A percentile compares a stretch with the other conserved stretches of the same genome.
These are phyloP conservation scores for Phaeodactylum tricornutum DNA, from an alignment of 108 stramenopile species.

Conservation along the genomic window DNA sequence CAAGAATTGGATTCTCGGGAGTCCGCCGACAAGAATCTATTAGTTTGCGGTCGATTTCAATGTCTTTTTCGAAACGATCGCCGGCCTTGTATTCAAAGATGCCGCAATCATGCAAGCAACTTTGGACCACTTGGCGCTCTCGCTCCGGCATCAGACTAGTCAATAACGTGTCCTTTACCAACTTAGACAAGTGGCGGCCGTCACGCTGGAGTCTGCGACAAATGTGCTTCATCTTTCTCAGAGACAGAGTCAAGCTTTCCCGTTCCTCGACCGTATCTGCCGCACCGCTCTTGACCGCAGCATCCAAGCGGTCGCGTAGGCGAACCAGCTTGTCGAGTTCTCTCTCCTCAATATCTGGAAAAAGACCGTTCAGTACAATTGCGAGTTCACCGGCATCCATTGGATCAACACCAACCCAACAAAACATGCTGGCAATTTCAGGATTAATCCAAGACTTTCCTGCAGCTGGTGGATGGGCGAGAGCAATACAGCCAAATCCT, in stretches of 20 bases:
- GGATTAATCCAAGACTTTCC: slow-evolving; percentile 42
- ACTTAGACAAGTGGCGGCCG: slow-evolving; percentile 9
- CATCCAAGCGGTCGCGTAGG: slow-evolving; percentile 24
- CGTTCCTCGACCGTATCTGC: slow-evolving; percentile 35
- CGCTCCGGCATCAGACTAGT: slow-evolving; percentile 34
- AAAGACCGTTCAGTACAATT: slow-evolving; percentile 18
- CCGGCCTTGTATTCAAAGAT: slow-evolving; percentile 6
- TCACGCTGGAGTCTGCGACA: slow-evolving; percentile 26
- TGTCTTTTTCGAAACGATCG: not conserved
- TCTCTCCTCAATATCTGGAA: slow-evolving; percentile 13
- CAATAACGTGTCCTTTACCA: slow-evolving; percentile 27
- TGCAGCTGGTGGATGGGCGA: not conserved
- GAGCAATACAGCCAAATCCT: slow-evolving; percentile 6
- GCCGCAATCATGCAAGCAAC: slow-evolving; percentile 20
- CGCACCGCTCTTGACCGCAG: slow-evolving; percentile 13
- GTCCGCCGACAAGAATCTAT: slow-evolving; percentile 17
- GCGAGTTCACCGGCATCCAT: slow-evolving; percentile 23
- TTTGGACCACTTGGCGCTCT: slow-evolving; percentile 26
- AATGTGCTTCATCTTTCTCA: slow-evolving; percentile 44
- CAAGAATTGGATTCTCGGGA: slow-evolving; percentile 27
- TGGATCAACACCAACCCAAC: slow-evolving; percentile 29
- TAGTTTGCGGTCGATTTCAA: slow-evolving; percentile 7
- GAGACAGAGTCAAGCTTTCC: slow-evolving; percentile 25
- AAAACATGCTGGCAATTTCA: slow-evolving; percentile 25
- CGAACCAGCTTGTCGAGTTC: slow-evolving; percentile 23